Evolutionary conservation across 768 basidiomycete species (phyloP), one percentile per base, ranked within the genome.

Genomic region (Kwoniella dendrophila): DNA sequence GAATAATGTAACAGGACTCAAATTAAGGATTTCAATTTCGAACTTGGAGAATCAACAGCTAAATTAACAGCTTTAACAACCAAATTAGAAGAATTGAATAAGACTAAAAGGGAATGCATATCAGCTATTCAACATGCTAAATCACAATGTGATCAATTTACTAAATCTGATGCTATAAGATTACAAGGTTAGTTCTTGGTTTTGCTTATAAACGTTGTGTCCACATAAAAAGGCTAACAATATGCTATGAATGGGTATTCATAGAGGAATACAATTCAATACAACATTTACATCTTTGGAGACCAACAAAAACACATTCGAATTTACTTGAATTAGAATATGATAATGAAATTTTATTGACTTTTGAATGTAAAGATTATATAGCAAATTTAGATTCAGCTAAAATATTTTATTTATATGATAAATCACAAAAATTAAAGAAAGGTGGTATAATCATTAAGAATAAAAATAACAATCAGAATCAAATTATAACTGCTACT

Each of bases 101-200:
- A 49, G 3, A 69, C 72, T 59, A 68, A 72, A 59, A 43, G 54
- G 24, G 72, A 73, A 20, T 64, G 63, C 24, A 44, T 62, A 16
- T 44, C 62, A 1, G 76, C 76, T 4, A 78, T 80, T 38, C 59
- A 62, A 7, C 62, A 61, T 32, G 79, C 78, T 20, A 68, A 66
- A 57, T 59, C 62, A 40, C 68, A 69, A 30, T 78, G 72, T 56
- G 77, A 77, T 45, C 76, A 77, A 49, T 80, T 74, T 62, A 76
- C 78, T 4, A 68, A 69, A 36, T 70, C 70, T 14, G 74, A 76
- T 50, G 68, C 75, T 3, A 59, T 65, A 11, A 58, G 69, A 18
- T 64, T 80, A n/a, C 73, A 75, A 59, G 74, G 79, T 78, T 55
- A 67, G 75, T 64, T 26, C n/a, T 0, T 10, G 52, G 36, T 40